Percentiles rank a stretch among this genome's conserved stretches.
Conservation (phyloP, 345 rosid species). For the Bretschneidera sinensis region DNA sequence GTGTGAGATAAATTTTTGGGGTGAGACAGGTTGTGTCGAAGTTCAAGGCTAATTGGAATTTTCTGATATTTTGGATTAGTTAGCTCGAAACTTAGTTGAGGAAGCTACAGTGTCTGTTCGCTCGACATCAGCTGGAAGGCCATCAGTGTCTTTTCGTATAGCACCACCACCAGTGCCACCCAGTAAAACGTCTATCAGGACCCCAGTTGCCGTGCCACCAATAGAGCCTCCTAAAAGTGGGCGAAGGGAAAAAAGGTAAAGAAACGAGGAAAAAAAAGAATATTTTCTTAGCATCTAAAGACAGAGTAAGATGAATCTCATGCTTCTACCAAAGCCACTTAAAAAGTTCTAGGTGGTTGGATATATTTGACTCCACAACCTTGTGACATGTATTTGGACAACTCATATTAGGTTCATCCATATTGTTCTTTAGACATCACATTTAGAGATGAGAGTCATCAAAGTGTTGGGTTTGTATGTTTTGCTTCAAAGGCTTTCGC, state of each 20-base stretch:
- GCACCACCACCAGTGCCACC: slow-evolving; percentile 54
- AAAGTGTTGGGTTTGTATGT: too few relatives aligned
- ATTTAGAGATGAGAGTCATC: too few relatives aligned
- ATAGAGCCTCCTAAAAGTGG: slow-evolving; percentile 57
- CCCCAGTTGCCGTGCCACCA: slow-evolving; percentile 58
- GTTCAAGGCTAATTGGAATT: slow-evolving; percentile 18
- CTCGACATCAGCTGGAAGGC: slow-evolving; percentile 58
- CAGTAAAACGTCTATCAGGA: slow-evolving; percentile 51
- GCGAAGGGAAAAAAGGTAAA: slow-evolving; percentile 58
- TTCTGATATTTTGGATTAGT: slow-evolving; percentile 29
- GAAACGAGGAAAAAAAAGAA: too few relatives aligned
- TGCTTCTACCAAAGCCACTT: too few relatives aligned
- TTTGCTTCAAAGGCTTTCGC: too few relatives aligned
- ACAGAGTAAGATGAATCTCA: too few relatives aligned
- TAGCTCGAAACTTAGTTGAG: slow-evolving; percentile 47
- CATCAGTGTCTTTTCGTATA: slow-evolving; percentile 43
- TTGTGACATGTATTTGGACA: too few relatives aligned
- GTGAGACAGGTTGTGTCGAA: neutral
- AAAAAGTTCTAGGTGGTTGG: too few relatives aligned
- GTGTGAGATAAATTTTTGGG: neutral
- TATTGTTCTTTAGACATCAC: too few relatives aligned
- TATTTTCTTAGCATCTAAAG: too few relatives aligned
- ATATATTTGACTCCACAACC: too few relatives aligned
- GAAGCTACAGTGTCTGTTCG: slow-evolving; percentile 35
- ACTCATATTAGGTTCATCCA: too few relatives aligned